phyloP scores from a whole-genome alignment of 306 rosid genomes.

The Morella rubra region DNA sequence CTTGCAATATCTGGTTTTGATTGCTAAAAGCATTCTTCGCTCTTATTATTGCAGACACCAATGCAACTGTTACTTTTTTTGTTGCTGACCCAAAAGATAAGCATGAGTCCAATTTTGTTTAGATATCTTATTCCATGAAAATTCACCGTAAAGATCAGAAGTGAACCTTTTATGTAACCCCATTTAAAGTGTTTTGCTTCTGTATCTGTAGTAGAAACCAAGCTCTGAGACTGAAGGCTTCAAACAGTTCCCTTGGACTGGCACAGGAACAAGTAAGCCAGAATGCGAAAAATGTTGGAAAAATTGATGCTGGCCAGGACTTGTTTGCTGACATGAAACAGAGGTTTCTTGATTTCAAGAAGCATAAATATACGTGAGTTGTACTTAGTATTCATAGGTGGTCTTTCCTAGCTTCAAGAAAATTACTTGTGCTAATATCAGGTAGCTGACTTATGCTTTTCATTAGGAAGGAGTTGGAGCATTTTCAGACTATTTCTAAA shows the following conservation, averaged over 20 bases:
- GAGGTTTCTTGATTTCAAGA: conserved; percentile 73
- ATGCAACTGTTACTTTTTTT: background rate
- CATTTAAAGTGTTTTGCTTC: background rate
- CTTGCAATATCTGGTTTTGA: conserved; percentile 1
- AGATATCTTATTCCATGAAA: background rate
- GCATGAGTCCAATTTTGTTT: background rate
- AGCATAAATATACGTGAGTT: conserved; percentile 67
- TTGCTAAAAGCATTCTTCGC: background rate
- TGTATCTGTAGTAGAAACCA: conserved; percentile 35
- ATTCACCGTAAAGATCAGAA: conserved; percentile 3
- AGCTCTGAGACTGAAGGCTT: conserved; percentile 27
- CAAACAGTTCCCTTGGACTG: conserved; percentile 18
- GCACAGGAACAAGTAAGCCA: conserved; percentile 20
- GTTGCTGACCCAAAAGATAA: background rate
- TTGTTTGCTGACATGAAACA: conserved; percentile 62
- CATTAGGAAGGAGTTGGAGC: conserved; percentile 65
- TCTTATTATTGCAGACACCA: conserved; percentile 10
- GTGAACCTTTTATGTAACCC: background rate
- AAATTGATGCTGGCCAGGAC: conserved; percentile 35
- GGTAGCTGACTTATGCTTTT: conserved; percentile 24
- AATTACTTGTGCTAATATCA: conserved; percentile 5
- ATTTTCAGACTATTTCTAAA: conserved; percentile 66
- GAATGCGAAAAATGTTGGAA: conserved; percentile 27
- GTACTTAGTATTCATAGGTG: conserved; percentile 12
- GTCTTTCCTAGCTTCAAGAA: background rate